Base-by-base conservation (phyloP, 2,329 filamentous ascomycete species). In the Botrytis cinerea region DNA sequence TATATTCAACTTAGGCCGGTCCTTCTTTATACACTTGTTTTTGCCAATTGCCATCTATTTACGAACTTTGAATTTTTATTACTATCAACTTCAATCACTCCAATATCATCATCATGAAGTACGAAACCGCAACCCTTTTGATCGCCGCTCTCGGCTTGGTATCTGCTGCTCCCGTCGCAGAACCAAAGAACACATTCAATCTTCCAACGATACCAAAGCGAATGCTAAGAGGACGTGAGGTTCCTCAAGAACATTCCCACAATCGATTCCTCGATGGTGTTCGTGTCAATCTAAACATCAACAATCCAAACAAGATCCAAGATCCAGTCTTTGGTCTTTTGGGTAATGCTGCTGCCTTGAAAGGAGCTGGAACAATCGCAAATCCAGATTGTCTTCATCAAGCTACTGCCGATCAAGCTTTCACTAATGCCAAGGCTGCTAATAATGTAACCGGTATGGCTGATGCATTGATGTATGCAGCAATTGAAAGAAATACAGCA, bases 401-500 rank as follows among this genome's bases (percentile, higher is more conserved):
- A 83, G 84, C 83, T 68, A 84, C 84, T 25, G 88, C 88, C 63
- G 88, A 90, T 81, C 86, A 87, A 80, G 88, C 88, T 70, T 89
- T 90, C 80, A 89, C 86, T 78, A 89, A 89, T 76, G 87, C 87
- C 60, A 89, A 89, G 79, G 86, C 83, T 0, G 85, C 85, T 67
- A 84, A 83, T 46, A 85, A 89, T 80, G 80, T 89, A 40, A 81
- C 84, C 32, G 86, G 84, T 74, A 85, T 86, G 85, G 84, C 83
- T 40, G 84, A 84, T 77, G 87, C 88, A 32, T 83, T 90, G 74
- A 82, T 88, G 73, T 89, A 84, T 81, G 84, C 85, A 62, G 83
- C 85, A 46, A 80, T 88, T 35, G 89, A 91, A 84, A 86, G 88
- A 73, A 91, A 91, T 82, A 91, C 88, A 40, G 86, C 83, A 68